Base-by-base conservation (phyloP, 768 basidiomycete species). In the Tricholoma furcatifolium region DNA sequence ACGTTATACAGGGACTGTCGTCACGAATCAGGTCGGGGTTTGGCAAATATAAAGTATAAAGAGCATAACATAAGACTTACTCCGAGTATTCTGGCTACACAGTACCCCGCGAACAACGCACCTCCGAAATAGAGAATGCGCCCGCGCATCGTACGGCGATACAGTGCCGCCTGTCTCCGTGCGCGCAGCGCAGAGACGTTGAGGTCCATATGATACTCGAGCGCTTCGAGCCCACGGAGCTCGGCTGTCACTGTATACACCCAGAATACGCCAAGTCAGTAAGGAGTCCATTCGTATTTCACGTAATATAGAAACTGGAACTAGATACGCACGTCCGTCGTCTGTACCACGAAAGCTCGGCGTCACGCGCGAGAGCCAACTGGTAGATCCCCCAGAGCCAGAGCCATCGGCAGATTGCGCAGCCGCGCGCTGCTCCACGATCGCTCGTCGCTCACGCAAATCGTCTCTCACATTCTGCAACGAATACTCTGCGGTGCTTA, bases 171-270 rank as follows among this genome's bases (percentile, higher is more conserved):
- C 34, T 80, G 75, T 17, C 77, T 79, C 7, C 77, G 72, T 39
- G 71, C 70, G 36, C 77, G 77, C 39, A 88, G 67, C 2, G 66
- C 65, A 34, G 80, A 75, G 3, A 88, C 58, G 54, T 82, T 84
- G 23, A 73, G 74, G 35, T 69, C 67, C 83, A 90, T 88, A 58
- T 90, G 80, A 40, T 81, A 76, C 60, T 88, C 83, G 1, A 91
- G 74, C 0, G 85, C 80, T 59, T 85, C 74, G 4, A 91, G 71
- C 0, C 88, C 88, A 31, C 72, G 70, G 8, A 87, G 61, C 63
- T 90, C 88, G 62, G 84, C 82, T 27, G 68, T 54, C 27, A 74
- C 78, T 79, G 42, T n/a, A 27, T 23, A 23, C 20, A 31, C 10
- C 27, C 24, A 24, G 39, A 6, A 20, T n/a, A n/a, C 38, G n/a